A percentile compares a stretch with the other conserved stretches of the same genome.
phyloP scores from a whole-genome alignment of 805 yeast species.

The Metschnikowia drakensbergensis region DNA sequence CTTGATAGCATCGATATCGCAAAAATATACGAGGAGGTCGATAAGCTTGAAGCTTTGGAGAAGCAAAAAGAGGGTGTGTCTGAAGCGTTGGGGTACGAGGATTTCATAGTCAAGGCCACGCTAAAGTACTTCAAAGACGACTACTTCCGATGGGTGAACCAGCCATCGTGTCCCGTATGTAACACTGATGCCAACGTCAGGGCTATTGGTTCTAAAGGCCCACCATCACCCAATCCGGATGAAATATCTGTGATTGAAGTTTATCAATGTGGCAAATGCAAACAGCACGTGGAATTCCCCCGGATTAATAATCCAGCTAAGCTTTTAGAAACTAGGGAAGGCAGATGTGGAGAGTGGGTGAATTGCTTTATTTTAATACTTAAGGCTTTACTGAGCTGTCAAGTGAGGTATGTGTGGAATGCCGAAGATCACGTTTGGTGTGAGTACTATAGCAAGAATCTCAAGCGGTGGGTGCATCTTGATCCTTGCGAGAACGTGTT shows the following conservation, averaged over 20 bases:
- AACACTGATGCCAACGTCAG: slow-evolving; percentile 38
- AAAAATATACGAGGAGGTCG: slow-evolving; percentile 57
- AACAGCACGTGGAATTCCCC: slow-evolving; percentile 54
- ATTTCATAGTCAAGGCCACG: slow-evolving; percentile 31
- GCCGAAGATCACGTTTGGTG: slow-evolving; percentile 96
- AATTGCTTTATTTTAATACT: slow-evolving; percentile 72
- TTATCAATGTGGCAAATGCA: slow-evolving; percentile 58
- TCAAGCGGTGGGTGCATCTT: slow-evolving; percentile 77
- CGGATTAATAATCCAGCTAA: slow-evolving; percentile 67
- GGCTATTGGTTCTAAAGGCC: slow-evolving; percentile 35
- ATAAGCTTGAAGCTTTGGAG: slow-evolving; percentile 21
- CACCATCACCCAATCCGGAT: slow-evolving; percentile 33
- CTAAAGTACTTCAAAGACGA: slow-evolving; percentile 57
- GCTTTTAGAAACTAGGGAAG: slow-evolving; percentile 58
- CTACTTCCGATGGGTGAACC: slow-evolving; percentile 81
- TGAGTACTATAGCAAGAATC: slow-evolving; percentile 65
- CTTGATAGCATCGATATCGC: slow-evolving; percentile 62
- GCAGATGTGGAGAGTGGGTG: slow-evolving; percentile 97
- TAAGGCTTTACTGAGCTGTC: slow-evolving; percentile 49
- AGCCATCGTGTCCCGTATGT: slow-evolving; percentile 59
- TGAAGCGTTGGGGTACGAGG: slow-evolving; percentile 28
- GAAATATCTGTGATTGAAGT: slow-evolving; percentile 59
- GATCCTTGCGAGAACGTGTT: slow-evolving; percentile 86
- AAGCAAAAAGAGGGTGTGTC: neutral
- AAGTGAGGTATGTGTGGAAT: slow-evolving; percentile 73